Conservation (phyloP, 2,329 filamentous ascomycete genomes). For the Myriosclerotinia curreyana region DNA sequence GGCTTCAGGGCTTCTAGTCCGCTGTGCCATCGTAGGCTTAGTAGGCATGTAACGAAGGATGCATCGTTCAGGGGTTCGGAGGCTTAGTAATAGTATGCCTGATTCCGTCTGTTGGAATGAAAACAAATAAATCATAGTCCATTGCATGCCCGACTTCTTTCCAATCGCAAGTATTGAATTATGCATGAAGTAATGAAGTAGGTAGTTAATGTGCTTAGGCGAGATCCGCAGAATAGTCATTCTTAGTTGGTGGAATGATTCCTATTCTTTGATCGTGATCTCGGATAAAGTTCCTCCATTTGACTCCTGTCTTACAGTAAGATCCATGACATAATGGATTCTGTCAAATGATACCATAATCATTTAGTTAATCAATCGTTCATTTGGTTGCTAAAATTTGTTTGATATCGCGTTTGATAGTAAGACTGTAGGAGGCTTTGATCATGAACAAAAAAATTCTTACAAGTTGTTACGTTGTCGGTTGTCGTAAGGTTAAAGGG, state of each 20-base stretch:
- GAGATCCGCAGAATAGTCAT: neutral
- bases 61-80: slow-evolving; percentile 13
- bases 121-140: neutral
- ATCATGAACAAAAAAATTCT: neutral
- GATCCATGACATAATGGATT: slow-evolving; percentile 2
- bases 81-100: slow-evolving; percentile 20
- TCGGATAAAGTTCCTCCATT: slow-evolving; percentile 4
- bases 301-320: neutral
- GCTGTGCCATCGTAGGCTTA: slow-evolving; percentile 20
- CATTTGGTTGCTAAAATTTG: neutral
- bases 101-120: neutral
- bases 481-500: neutral
- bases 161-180: neutral
- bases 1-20: slow-evolving; percentile 17
- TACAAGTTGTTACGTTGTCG: neutral
- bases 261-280: slow-evolving; percentile 7
- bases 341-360: neutral
- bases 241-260: neutral
- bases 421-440: neutral
- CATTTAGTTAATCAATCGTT: neutral
- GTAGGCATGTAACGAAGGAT: slow-evolving; percentile 16
- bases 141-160: slow-evolving; percentile 3
- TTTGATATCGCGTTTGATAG: neutral
- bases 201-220: slow-evolving; percentile 1
- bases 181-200: slow-evolving; percentile 18